A percentile compares a stretch with the other conserved stretches of the same genome.
Evolutionary conservation across 2,329 filamentous ascomycete genomes (phyloP).

Genomic region (Dactylonectria macrodidyma): DNA sequence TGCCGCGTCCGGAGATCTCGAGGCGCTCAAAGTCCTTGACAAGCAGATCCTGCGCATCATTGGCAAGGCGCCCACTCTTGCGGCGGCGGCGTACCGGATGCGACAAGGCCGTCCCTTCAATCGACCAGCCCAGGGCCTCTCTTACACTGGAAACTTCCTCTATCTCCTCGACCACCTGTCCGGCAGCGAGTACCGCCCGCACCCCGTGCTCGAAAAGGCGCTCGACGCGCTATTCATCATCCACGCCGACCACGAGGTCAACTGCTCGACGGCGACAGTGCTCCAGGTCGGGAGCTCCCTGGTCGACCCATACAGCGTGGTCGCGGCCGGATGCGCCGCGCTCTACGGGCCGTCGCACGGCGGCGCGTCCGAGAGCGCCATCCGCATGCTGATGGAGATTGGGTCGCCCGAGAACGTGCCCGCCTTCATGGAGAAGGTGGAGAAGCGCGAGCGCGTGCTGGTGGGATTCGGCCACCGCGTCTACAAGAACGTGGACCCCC

Average conservation of each 20-base stretch:
- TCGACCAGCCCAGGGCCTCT: constrained; percentile 61
- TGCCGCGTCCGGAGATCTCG: constrained; percentile 58
- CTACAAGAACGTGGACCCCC: constrained; percentile 69
- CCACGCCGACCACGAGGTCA: constrained; percentile 72
- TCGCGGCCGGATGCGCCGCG: constrained; percentile 66
- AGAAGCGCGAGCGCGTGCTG: constrained; percentile 65
- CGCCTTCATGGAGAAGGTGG: constrained; percentile 64
- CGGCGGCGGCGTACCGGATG: constrained; percentile 67
- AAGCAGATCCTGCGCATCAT: constrained; percentile 68
- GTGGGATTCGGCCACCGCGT: constrained; percentile 71
- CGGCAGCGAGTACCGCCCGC: constrained; percentile 61
- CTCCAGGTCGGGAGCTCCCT: constrained; percentile 70
- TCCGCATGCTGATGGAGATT: constrained; percentile 67
- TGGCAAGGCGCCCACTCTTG: constrained; percentile 65
- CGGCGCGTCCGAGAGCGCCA: constrained; percentile 71
- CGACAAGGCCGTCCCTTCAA: constrained; percentile 67
- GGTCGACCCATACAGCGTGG: constrained; percentile 69
- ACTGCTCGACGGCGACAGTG: constrained; percentile 69
- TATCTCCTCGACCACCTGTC: constrained; percentile 68
- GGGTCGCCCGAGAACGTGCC: constrained; percentile 66
- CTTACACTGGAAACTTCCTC: constrained; percentile 69
- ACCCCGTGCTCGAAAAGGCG: constrained; percentile 65
- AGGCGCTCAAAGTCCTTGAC: constrained; percentile 61
- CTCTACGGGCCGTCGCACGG: constrained; percentile 72
- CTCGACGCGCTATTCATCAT: constrained; percentile 69